Percentiles rank a stretch among this genome's conserved stretches.
phyloP scores from a whole-genome alignment of 169 alveolate species.

The Besnoitia besnoiti region DNA sequence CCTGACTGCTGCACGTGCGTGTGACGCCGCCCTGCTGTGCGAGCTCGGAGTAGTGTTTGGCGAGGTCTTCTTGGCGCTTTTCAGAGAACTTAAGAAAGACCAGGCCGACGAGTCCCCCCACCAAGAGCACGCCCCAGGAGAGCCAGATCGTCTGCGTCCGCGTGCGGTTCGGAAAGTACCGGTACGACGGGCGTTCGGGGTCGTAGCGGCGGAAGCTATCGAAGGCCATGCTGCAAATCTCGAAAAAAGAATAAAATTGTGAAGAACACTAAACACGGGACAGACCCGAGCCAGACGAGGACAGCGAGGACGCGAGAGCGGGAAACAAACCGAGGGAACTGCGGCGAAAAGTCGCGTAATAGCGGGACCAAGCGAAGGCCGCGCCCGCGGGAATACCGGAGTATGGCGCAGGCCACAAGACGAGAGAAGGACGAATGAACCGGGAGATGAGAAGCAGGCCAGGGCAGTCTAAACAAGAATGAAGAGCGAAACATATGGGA shows the following conservation, averaged over 20 bases:
- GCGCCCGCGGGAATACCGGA: too few species aligned
- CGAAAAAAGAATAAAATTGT: neutral
- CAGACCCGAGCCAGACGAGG: neutral
- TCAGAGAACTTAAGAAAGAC: neutral
- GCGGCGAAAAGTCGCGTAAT: too few species aligned
- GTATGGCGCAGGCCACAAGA: too few species aligned
- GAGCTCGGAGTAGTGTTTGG: neutral
- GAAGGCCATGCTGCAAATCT: conserved; percentile 15
- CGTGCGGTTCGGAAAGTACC: conserved; percentile 47
- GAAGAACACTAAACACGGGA: neutral
- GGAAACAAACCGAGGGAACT: too few species aligned
- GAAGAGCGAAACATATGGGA: too few species aligned
- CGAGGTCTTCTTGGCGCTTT: neutral
- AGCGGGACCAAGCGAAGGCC: too few species aligned
- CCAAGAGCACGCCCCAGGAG: conserved; percentile 33
- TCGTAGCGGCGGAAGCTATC: conserved; percentile 36
- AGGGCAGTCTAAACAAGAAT: too few species aligned
- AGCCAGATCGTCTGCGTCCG: conserved; percentile 36
- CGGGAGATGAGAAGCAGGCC: too few species aligned
- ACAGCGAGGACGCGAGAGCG: too few species aligned
- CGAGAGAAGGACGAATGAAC: too few species aligned
- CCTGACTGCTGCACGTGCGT: too few species aligned
- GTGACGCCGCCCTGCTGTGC: neutral
- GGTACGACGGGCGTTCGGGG: conserved; percentile 32
- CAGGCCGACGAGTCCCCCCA: conserved; percentile 5